phyloP scores from a whole-genome alignment of 176 grass and related monocot species.

The Ensete ventricosum region DNA sequence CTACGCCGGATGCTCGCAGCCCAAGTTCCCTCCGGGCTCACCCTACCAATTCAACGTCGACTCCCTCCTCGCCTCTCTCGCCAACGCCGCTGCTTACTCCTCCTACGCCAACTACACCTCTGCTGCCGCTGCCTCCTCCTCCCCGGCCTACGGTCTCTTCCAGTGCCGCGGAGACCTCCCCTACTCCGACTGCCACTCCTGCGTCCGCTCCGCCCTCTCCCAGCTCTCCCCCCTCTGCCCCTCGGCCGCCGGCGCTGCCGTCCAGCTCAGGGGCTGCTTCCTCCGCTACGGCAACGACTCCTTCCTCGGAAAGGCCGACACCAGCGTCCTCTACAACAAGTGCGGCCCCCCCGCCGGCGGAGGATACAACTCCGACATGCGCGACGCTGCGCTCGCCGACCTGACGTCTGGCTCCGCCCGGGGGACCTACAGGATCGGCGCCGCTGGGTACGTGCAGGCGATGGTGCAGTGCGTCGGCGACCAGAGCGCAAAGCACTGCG shows the following conservation, averaged over 20 bases:
- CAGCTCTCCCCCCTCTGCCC: constrained; percentile 55
- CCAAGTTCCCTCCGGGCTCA: constrained; percentile 34
- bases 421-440: constrained; percentile 50
- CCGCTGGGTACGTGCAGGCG: constrained; percentile 58
- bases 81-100: constrained; percentile 22
- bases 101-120: constrained; percentile 24
- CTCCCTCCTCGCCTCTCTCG: constrained; percentile 57
- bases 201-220: constrained; percentile 54
- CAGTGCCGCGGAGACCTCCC: constrained; percentile 87
- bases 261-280: constrained; percentile 75
- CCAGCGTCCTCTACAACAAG: constrained; percentile 60
- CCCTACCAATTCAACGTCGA: constrained; percentile 50
- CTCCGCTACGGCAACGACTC: constrained; percentile 70
- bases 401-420: constrained; percentile 23
- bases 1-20: constrained; percentile 76
- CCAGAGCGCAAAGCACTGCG: constrained; percentile 45
- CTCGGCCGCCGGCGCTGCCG: constrained; percentile 45
- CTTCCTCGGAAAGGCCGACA: constrained; percentile 72
- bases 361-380: constrained; percentile 31
- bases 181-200: constrained; percentile 36
- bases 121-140: neutral
- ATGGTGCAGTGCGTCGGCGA: constrained; percentile 88
- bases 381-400: constrained; percentile 57
- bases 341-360: constrained; percentile 35
- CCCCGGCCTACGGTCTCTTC: constrained; percentile 39